Base-by-base conservation (phyloP, 805 yeast genomes). In the Yarrowia osloensis region DNA sequence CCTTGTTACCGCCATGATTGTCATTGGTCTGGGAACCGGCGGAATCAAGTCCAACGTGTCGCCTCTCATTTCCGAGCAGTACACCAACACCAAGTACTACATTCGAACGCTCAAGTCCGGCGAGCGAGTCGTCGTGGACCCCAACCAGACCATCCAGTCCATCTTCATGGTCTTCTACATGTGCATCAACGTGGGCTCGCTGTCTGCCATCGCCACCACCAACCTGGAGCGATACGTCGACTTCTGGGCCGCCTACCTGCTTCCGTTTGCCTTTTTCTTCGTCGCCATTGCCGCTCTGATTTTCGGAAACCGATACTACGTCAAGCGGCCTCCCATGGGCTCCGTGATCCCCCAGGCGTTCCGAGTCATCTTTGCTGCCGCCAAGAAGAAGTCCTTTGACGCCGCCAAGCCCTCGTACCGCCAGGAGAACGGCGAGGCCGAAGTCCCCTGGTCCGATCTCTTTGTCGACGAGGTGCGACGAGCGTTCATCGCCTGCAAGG, bases 21-120 rank as follows among this genome's bases (percentile, higher is more conserved):
- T 86, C 65, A 84, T 90, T 72, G 94, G 94, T 71, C 71, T 88
- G 44, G 94, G 91, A 46, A 87, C 95, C 35, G 95, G 95, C 73
- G 88, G 91, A 71, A 90, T 90, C 74, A 90, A 90, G 76, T 82
- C 92, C 46, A 89, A 89, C 72, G 86, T 89, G 33, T 85, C 91
- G 5, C 88, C 89, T 21, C 81, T 90, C 74, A 86, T 90, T 74
- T 93, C 91, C 55, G 90, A 88, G 73, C 91, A 88, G 77, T 86
- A 84, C 74, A 86, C 88, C 52, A 84, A 85, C 74, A 79, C 84
- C 67, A 81, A 83, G 71, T 88, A 86, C 70, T 85, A 82, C 62
- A 84, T 90, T 67, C 83, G 81, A 75, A 84, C 83, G 3, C 78
- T 83, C 67, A 82, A 83, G 70, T 74, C 80, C 29, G 96, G 96